A percentile compares a stretch with the other conserved stretches of the same genome.
Conservation (phyloP, 2,329 filamentous ascomycete genomes). For the Chaetomium sp. region DNA sequence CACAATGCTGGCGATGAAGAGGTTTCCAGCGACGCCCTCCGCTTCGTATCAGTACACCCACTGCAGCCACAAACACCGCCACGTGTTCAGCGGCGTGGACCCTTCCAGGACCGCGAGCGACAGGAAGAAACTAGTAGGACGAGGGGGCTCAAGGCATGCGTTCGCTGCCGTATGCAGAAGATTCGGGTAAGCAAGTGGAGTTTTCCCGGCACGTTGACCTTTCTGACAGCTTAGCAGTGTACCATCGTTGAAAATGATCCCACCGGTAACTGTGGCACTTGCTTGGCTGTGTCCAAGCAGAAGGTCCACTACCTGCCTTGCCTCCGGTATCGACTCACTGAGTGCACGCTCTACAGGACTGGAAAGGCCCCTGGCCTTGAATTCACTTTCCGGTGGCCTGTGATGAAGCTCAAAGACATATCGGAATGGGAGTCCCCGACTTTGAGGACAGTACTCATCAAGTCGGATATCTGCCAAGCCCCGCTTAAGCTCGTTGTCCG, state of each 20-base stretch:
- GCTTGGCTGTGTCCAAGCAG: conserved; percentile 17
- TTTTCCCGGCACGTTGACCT: not conserved
- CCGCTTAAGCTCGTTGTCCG: conserved; percentile 22
- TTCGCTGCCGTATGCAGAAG: conserved; percentile 25
- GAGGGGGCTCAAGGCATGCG: conserved; percentile 20
- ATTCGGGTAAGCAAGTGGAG: conserved; percentile 9
- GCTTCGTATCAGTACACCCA: not conserved
- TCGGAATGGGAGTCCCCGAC: conserved; percentile 18
- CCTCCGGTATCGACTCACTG: conserved; percentile 23
- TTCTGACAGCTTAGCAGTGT: conserved; percentile 13
- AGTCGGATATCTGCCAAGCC: conserved; percentile 23
- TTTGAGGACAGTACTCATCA: conserved; percentile 16
- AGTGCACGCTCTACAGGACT: conserved; percentile 22
- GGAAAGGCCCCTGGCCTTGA: conserved; percentile 25
- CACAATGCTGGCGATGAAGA: not conserved
- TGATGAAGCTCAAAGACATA: conserved; percentile 27
- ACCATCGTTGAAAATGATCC: conserved; percentile 15
- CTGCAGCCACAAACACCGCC: not conserved
- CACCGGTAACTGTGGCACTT: conserved; percentile 14
- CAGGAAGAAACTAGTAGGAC: conserved; percentile 19
- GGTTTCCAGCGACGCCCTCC: not conserved
- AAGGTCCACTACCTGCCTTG: conserved; percentile 22
- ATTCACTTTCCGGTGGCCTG: conserved; percentile 25
- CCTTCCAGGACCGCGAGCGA: conserved; percentile 15
- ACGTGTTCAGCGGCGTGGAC: conserved; percentile 4